These are phyloP conservation scores for Hortaea werneckii DNA, from an alignment of 2,329 filamentous ascomycete genomes.

Conservation along the genomic window DNA sequence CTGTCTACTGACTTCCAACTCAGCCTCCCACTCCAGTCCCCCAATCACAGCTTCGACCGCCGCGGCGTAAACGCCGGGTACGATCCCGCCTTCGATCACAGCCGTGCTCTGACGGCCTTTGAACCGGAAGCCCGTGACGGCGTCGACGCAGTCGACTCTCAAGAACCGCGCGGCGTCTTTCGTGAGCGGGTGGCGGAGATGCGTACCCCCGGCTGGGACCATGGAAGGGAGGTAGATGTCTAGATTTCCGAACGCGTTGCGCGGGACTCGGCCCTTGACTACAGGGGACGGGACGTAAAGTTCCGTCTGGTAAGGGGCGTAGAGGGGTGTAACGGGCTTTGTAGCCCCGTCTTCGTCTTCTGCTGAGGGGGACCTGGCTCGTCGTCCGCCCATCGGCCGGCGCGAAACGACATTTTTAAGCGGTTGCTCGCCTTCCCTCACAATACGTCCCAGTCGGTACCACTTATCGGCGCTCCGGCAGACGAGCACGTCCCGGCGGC, in stretches of 20 bases:
- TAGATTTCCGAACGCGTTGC: conserved; percentile 52
- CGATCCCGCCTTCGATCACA: conserved; percentile 65
- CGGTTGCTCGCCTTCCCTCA: conserved; percentile 70
- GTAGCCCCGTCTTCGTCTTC: conserved; percentile 26
- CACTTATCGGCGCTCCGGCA: conserved; percentile 77
- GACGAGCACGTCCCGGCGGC: conserved; percentile 66
- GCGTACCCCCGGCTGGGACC: conserved; percentile 50
- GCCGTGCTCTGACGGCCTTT: conserved; percentile 73
- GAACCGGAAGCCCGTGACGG: conserved; percentile 84
- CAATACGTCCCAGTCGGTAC: conserved; percentile 76
- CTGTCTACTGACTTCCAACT: conserved; percentile 50
- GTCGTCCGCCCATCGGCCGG: conserved; percentile 5
- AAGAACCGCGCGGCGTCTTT: conserved; percentile 63
- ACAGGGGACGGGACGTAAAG: conserved; percentile 69
- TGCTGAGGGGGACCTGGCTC: conserved; percentile 12
- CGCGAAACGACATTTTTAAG: conserved; percentile 53
- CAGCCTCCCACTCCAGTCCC: conserved; percentile 56
- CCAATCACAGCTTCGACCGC: conserved; percentile 60
- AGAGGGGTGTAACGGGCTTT: conserved; percentile 45
- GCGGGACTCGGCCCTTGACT: conserved; percentile 57
- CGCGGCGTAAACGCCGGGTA: conserved; percentile 61
- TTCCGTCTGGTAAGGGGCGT: conserved; percentile 53
- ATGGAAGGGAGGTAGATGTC: conserved; percentile 55
- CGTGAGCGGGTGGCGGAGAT: conserved; percentile 49
- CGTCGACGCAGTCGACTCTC: conserved; percentile 77